Evolutionary conservation across 2,329 filamentous ascomycete genomes (phyloP), one percentile per base, ranked within the genome.

Genomic region (Rutstroemia sp.): DNA sequence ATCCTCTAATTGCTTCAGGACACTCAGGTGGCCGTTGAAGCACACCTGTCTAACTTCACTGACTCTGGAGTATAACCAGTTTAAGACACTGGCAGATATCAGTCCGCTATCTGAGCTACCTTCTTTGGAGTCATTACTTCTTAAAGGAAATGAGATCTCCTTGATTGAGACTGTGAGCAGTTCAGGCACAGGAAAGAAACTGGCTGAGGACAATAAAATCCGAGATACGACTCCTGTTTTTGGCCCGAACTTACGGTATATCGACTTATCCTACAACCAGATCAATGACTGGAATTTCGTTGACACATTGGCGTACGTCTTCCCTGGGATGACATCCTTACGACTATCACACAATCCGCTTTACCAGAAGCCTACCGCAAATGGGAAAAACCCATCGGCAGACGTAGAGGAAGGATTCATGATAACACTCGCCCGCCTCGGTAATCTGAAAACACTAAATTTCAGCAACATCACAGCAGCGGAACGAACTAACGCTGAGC

Each of bases 261-360:
- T 92, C 16, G 88, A 92, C 68, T 69, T 92, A 18, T 90, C 88
- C 1, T 84, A 85, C 70, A 92, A 92, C 71, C 72, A 77, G 16
- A 77, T 92, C 30, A 69, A 76, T 16, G 77, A 78, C 18, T 96
- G 91, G 89, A 67, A 71, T 30, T 89, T 95, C 69, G 77, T 96
- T 62, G 85, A 95, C 65, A 69, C 75, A 5, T 78, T 99, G 1
- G 74, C 81, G 2, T 66, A 70, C 12, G 74, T 82, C 57, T 90
- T 95, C 62, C 92, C 94, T 0, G 82, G 85, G 4, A 76, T 97
- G 6, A 78, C 75, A 12, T 84, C 83, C 37, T 80, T 99, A 41
- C 87, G 92, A 16, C 82, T 96, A 59, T 84, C 89, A 5, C 86
- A 91, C 68, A 97, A 97, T 63, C 92, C 92, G 4, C 78, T 97